Evolutionary conservation across 345 rosid species (phyloP), one percentile per base, ranked within the genome.

Genomic region (Schrenkiella parvula): DNA sequence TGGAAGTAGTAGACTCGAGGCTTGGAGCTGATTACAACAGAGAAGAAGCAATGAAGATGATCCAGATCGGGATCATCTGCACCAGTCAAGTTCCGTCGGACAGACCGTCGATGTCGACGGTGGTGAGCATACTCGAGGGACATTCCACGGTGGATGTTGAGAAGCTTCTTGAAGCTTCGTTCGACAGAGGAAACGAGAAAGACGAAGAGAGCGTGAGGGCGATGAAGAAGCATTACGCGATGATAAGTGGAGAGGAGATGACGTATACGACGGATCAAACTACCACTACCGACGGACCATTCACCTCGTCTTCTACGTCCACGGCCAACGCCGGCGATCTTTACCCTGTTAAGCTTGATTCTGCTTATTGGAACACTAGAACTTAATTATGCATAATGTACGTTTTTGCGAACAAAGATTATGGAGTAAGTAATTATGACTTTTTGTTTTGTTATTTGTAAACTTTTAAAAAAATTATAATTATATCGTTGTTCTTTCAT

Each of bases 71-170:
- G 13, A 74, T 87, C 1, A 55, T 78, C 9, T 83, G 91, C 63
- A 64, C 89, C 4, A 73, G 79, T 79, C 74, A 7, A 18, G 71
- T 72, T 65, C 74, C 86, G 0, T 21, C 76, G 1, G 69, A 54
- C 6, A 80, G 91, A 66, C 91, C 91, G 9, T 13, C 84, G 0
- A 83, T 87, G 87, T 82, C 91, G 22, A 67, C 82, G 14, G 89
- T 87, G 1, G 86, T 87, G 34, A 83, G 85, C 69, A 82, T 83
- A 80, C 85, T 85, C 4, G 87, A 87, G 83, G 89, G 87, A 18
- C 74, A 54, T 29, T 47, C 78, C 0, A 47, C 48, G 19, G 74
- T 82, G 55, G 31, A 58, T 29, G 84, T 77, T 56, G 76, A 48
- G 68, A 50, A 77, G 19, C 68, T 77, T 57, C 56, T 77, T 4